phyloP scores from a whole-genome alignment of 2,329 filamentous ascomycete species.

The Aspergillus fijiensis region DNA sequence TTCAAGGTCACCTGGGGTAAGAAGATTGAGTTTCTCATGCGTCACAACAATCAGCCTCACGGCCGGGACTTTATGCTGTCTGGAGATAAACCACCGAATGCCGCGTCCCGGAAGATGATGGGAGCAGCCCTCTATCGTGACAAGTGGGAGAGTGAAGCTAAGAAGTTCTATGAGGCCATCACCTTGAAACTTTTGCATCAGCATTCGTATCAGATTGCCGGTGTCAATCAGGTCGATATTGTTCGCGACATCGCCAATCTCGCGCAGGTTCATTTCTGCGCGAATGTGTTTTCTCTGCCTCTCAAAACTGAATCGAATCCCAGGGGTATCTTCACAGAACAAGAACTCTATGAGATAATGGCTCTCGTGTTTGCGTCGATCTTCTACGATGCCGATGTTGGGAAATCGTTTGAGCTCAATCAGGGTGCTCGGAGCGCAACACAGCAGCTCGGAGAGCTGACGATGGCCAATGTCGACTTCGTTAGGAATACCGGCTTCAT shows the following conservation, averaged over 20 bases:
- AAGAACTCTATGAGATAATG: conserved; percentile 56
- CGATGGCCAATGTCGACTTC: conserved; percentile 50
- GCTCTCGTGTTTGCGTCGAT: conserved; percentile 53
- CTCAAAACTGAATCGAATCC: conserved; percentile 55
- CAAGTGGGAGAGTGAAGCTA: conserved; percentile 48
- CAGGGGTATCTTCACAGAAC: conserved; percentile 53
- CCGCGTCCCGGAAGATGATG: conserved; percentile 46
- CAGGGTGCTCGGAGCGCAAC: conserved; percentile 50
- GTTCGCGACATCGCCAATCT: conserved; percentile 54
- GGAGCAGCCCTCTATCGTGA: conserved; percentile 45
- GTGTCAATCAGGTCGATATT: conserved; percentile 49
- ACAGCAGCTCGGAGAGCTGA: conserved; percentile 51
- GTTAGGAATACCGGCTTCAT: conserved; percentile 45
- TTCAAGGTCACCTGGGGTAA: conserved; percentile 51
- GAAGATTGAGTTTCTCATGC: conserved; percentile 48
- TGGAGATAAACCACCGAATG: conserved; percentile 45
- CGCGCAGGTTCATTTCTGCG: conserved; percentile 55
- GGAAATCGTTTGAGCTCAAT: conserved; percentile 53
- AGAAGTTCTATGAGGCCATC: conserved; percentile 50
- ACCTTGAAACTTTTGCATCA: conserved; percentile 46
- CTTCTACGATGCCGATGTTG: conserved; percentile 57
- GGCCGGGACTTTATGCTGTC: conserved; percentile 51
- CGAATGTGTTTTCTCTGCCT: conserved; percentile 56
- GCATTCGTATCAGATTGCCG: conserved; percentile 49
- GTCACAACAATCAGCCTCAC: conserved; percentile 35